These are phyloP conservation scores for Ceratocystis cacaofunesta DNA, from an alignment of 2,329 filamentous ascomycete species.

Conservation along the genomic window DNA sequence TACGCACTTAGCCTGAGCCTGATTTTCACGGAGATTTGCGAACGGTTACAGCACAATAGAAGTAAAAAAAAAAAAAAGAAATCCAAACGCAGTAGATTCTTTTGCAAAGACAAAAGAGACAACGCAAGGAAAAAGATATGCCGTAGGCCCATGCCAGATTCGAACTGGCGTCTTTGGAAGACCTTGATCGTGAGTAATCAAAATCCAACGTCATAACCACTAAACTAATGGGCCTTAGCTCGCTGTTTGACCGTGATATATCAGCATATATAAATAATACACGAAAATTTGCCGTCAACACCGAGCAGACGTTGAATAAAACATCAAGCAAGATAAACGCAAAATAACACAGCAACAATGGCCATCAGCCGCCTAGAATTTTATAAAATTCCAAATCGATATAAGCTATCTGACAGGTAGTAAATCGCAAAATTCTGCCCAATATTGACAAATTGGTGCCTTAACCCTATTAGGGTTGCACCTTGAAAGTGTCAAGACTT, in stretches of 20 bases:
- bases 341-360: too few relatives aligned
- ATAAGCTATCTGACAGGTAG: too few relatives aligned
- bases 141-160: constrained; percentile 13
- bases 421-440: too few relatives aligned
- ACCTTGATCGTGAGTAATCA: constrained; percentile 13
- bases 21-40: neutral
- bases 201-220: constrained; percentile 18
- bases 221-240: constrained; percentile 15
- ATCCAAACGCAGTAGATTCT: constrained; percentile 3
- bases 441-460: too few relatives aligned
- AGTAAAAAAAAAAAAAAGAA: neutral
- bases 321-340: too few relatives aligned
- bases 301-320: too few relatives aligned
- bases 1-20: neutral
- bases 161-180: constrained; percentile 17
- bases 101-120: constrained; percentile 10
- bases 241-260: neutral
- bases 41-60: neutral
- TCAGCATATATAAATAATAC: neutral
- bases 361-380: neutral
- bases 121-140: neutral
- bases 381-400: too few relatives aligned
- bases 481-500: too few relatives aligned
- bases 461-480: too few relatives aligned
- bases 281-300: neutral